A percentile compares a stretch with the other conserved stretches of the same genome.
These are phyloP conservation scores for Neurospora sp. DNA, from an alignment of 2,329 filamentous ascomycete genomes.

Conservation along the genomic window DNA sequence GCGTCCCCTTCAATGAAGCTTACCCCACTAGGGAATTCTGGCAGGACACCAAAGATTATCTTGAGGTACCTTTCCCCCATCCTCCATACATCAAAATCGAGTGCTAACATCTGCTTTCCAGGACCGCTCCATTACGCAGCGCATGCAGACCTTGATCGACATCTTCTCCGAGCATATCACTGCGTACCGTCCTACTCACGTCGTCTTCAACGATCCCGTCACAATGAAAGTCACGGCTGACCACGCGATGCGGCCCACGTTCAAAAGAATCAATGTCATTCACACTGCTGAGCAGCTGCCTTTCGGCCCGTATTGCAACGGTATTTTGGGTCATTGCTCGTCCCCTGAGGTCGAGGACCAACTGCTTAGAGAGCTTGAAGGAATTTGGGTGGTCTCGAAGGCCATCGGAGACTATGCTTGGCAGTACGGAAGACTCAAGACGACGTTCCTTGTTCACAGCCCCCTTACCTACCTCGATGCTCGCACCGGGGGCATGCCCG, in stretches of 20 bases:
- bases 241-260: constrained; percentile 3
- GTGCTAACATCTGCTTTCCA: not conserved
- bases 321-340: constrained; percentile 15
- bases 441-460: constrained; percentile 16
- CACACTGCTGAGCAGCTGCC: constrained; percentile 19
- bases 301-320: constrained; percentile 16
- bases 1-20: constrained; percentile 9
- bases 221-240: constrained; percentile 17
- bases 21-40: constrained; percentile 15
- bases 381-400: constrained; percentile 17
- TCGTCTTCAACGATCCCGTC: constrained; percentile 19
- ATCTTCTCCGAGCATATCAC: constrained; percentile 11
- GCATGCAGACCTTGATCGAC: constrained; percentile 9
- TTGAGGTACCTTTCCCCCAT: constrained; percentile 10
- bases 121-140: constrained; percentile 5
- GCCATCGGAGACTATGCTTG: constrained; percentile 16
- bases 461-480: constrained; percentile 14
- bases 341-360: constrained; percentile 11
- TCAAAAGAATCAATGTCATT: constrained; percentile 16
- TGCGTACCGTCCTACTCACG: constrained; percentile 14
- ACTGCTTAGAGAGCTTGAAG: constrained; percentile 14
- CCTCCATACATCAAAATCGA: not conserved
- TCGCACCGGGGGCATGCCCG: constrained; percentile 9
- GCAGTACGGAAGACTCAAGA: constrained; percentile 13
- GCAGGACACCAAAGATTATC: constrained; percentile 13